Evolutionary conservation across 2,329 filamentous ascomycete species (phyloP).

Genomic region (Botryotinia globosa): DNA sequence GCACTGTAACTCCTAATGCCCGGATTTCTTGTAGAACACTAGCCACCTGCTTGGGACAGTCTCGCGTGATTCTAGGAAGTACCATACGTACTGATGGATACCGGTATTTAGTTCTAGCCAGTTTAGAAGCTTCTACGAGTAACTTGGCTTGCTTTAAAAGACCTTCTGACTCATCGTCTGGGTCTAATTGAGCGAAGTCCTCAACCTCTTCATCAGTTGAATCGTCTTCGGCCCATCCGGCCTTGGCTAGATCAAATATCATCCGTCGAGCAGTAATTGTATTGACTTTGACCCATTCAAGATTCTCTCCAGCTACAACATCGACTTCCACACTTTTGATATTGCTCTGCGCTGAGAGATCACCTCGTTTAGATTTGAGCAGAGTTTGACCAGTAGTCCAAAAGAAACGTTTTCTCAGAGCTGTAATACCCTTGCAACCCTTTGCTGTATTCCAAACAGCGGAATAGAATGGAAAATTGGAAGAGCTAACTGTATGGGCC

Average conservation of each 20-base stretch:
- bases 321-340: slow-evolving; percentile 47
- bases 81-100: slow-evolving; percentile 59
- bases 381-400: slow-evolving; percentile 37
- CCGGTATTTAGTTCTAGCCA: slow-evolving; percentile 56
- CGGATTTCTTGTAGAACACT: slow-evolving; percentile 53
- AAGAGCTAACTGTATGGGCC: slow-evolving; percentile 59
- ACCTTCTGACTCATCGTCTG: slow-evolving; percentile 45
- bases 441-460: slow-evolving; percentile 63
- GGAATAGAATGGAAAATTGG: slow-evolving; percentile 64
- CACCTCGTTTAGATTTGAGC: slow-evolving; percentile 18
- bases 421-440: slow-evolving; percentile 52
- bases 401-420: slow-evolving; percentile 56
- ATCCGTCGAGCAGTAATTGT: slow-evolving; percentile 62
- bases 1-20: slow-evolving; percentile 44
- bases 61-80: slow-evolving; percentile 54
- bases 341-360: slow-evolving; percentile 13
- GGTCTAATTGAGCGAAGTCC: slow-evolving; percentile 31
- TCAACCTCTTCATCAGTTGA: slow-evolving; percentile 46
- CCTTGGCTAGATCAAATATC: slow-evolving; percentile 66
- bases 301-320: slow-evolving; percentile 60
- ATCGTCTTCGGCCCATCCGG: slow-evolving; percentile 55
- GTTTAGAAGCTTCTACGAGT: slow-evolving; percentile 55
- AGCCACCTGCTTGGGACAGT: slow-evolving; percentile 52
- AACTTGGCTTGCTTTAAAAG: slow-evolving; percentile 59
- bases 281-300: slow-evolving; percentile 67